phyloP scores from a whole-genome alignment of 1,284 basidiomycete species.

The Malassezia sp. region DNA sequence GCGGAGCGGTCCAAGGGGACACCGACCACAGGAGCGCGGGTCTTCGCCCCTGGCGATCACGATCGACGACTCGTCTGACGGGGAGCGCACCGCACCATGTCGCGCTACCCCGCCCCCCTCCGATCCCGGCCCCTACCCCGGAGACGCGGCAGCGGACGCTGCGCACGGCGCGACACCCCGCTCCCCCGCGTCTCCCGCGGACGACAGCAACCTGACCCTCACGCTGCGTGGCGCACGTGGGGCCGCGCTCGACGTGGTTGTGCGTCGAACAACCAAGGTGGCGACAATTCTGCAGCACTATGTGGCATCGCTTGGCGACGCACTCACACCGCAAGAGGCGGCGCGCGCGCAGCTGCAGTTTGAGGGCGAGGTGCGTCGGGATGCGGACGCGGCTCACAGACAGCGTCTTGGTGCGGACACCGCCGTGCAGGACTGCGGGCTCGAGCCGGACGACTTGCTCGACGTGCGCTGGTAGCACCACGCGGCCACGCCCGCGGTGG shows the following conservation, averaged over 20 bases:
- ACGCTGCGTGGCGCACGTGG: constrained; percentile 19
- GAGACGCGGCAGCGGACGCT: neutral
- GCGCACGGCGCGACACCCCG: neutral
- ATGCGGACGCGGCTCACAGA: no score
- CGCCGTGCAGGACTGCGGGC: constrained; percentile 20
- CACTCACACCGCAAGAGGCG: constrained; percentile 2
- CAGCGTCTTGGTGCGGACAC: constrained; percentile 5
- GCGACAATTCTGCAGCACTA: constrained; percentile 23
- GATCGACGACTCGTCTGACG: constrained; percentile 16
- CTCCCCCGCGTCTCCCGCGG: neutral
- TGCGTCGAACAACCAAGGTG: constrained; percentile 22
- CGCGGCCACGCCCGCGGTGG: no score
- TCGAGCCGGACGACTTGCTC: constrained; percentile 22
- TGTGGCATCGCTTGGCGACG: constrained; percentile 3
- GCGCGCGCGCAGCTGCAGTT: constrained; percentile 7
- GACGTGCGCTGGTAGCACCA: constrained; percentile 15
- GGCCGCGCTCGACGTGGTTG: constrained; percentile 17
- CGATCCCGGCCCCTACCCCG: neutral
- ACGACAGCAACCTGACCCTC: constrained; percentile 13
- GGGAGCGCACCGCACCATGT: neutral
- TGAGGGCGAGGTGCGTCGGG: constrained; percentile 15
- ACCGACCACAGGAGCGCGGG: no score
- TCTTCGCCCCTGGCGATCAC: neutral
- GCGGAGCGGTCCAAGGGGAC: no score
- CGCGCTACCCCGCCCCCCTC: neutral